phyloP scores from a whole-genome alignment of 495 filamentous ascomycete species.

The Lasiosphaeria miniovina region DNA sequence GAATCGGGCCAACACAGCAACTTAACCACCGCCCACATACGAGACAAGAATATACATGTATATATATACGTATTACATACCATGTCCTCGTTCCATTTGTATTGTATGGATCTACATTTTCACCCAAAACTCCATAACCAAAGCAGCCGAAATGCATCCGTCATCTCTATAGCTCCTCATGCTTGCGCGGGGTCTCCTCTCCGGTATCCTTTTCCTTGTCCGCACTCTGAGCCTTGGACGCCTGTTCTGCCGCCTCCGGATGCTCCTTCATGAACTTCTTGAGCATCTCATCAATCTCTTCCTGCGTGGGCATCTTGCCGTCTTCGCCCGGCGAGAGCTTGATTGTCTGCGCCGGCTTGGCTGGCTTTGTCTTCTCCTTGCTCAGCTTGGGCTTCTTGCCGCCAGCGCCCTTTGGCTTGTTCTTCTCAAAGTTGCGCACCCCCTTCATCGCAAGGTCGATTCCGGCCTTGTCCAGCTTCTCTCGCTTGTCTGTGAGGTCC shows the following conservation, averaged over 20 bases:
- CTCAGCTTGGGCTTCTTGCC: constrained; percentile 44
- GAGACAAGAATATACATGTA: no score
- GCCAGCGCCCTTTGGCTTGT: constrained; percentile 40
- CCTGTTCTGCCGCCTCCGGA: constrained; percentile 26
- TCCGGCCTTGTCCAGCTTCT: constrained; percentile 61
- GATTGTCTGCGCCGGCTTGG: constrained; percentile 36
- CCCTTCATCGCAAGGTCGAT: constrained; percentile 70
- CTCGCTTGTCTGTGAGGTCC: constrained; percentile 59
- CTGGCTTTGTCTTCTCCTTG: constrained; percentile 44
- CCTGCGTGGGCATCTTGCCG: constrained; percentile 38
- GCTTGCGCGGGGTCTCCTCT: constrained; percentile 26
- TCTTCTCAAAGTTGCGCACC: constrained; percentile 56
- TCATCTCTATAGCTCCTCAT: constrained; percentile 50
- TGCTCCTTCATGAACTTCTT: constrained; percentile 40
- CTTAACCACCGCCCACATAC: no score
- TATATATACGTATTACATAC: no score
- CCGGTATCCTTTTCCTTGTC: constrained; percentile 41
- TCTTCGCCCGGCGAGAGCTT: constrained; percentile 38
- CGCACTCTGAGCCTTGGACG: constrained; percentile 31
- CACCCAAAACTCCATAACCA: background rate
- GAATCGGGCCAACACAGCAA: no score
- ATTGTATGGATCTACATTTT: no score
- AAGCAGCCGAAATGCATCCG: background rate
- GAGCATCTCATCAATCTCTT: constrained; percentile 51
- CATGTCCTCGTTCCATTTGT: no score